These are phyloP conservation scores for Pelargonium myrrhifolium DNA, from an alignment of 441 rosid species.

Conservation along the genomic window DNA sequence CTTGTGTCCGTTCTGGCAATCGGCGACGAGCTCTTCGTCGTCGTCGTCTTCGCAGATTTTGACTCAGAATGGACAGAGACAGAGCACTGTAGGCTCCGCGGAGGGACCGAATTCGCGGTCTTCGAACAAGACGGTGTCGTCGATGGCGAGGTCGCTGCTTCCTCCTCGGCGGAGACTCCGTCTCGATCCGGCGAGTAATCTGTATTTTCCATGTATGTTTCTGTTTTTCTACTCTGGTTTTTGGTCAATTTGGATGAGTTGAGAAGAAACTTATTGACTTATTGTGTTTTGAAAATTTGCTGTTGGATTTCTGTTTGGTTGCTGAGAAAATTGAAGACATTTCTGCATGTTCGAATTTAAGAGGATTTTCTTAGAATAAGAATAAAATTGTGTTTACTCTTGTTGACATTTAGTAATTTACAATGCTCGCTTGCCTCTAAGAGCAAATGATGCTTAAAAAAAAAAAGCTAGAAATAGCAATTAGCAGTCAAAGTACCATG, in stretches of 20 bases:
- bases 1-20: constrained; percentile 75
- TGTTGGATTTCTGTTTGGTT: not conserved
- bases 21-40: constrained; percentile 37
- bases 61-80: constrained; percentile 27
- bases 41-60: constrained; percentile 52
- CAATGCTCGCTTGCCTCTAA: not conserved
- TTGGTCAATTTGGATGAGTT: not conserved
- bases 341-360: not conserved
- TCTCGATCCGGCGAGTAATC: constrained; percentile 14
- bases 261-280: not conserved
- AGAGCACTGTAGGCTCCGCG: constrained; percentile 22
- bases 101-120: not conserved
- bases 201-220: constrained; percentile 72
- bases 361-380: not conserved
- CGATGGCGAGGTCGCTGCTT: not conserved
- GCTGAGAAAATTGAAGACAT: not conserved
- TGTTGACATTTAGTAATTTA: not conserved
- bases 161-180: not conserved
- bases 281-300: not conserved
- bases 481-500: not conserved
- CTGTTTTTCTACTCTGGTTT: not conserved
- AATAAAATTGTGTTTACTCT: not conserved
- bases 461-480: not conserved
- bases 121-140: constrained; percentile 18
- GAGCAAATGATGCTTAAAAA: not conserved